Evolutionary conservation across 352 stramenopile genomes (phyloP).

Genomic region (Globisporangium cederbergense): DNA sequence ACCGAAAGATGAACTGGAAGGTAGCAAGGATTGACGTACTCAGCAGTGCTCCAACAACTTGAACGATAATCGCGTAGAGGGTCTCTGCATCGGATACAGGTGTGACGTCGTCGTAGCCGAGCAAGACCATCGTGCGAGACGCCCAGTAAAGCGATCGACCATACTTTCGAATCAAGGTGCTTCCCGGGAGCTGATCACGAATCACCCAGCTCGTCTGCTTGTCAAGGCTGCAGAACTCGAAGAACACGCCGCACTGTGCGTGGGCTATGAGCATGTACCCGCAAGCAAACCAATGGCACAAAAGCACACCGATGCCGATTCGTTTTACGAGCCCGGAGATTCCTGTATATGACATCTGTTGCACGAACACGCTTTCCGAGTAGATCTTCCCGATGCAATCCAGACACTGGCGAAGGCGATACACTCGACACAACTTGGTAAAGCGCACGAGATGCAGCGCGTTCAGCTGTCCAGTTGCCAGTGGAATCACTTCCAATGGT

Average conservation of each 20-base stretch:
- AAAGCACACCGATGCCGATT: conserved; percentile 27
- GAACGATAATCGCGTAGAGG: conserved; percentile 41
- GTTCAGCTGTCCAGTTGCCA: conserved; percentile 39
- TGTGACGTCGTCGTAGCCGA: conserved; percentile 65
- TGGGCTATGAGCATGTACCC: conserved; percentile 73
- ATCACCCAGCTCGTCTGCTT: conserved; percentile 62
- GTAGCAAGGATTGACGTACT: conserved; percentile 58
- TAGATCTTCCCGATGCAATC: conserved; percentile 47
- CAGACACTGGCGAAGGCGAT: conserved; percentile 37
- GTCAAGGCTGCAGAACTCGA: conserved; percentile 39
- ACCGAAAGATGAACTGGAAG: conserved; percentile 73
- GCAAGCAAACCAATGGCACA: conserved; percentile 60
- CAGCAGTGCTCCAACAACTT: conserved; percentile 48
- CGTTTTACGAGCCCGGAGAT: conserved; percentile 47
- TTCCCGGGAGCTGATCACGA: conserved; percentile 43
- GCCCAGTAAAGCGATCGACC: conserved; percentile 58
- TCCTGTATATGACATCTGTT: conserved; percentile 53
- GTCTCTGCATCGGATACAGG: conserved; percentile 55
- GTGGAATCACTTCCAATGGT: conserved; percentile 48
- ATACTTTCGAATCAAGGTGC: conserved; percentile 45
- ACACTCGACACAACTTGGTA: conserved; percentile 58
- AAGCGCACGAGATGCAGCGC: conserved; percentile 53
- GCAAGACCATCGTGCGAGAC: conserved; percentile 48
- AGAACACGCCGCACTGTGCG: conserved; percentile 42
- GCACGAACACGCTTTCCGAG: conserved; percentile 37